Base-by-base conservation (phyloP, 2,329 filamentous ascomycete species). In the Chaetomium olivaceum region DNA sequence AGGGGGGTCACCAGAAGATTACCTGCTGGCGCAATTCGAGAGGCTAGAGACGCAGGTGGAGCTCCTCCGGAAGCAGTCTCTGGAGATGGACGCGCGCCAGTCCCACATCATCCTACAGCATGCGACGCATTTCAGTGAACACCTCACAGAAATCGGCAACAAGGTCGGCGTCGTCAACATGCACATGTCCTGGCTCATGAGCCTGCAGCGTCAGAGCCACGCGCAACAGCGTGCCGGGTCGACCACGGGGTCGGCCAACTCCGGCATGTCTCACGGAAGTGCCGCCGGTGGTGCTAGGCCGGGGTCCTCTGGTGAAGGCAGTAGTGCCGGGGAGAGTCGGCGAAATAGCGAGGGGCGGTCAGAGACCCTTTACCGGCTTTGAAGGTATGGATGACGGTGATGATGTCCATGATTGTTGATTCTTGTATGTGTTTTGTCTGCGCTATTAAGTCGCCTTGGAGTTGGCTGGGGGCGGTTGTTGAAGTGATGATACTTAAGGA, bases 71-170 rank as follows among this genome's bases (percentile, higher is more conserved):
- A 82, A 85, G 63, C 82, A 82, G 51, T 71, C 88, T 46, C 83
- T 82, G 23, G 85, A 87, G 65, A 79, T 87, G 58, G 86, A 88
- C 71, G 83, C 83, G 3, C 82, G 85, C 58, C 85, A 88, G 72
- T 85, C 82, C 36, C 83, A 87, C 75, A 83, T 85, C 80, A 80
- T 87, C 9, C 80, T 88, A 72, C 88, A 87, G 70, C 85, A 88
- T 73, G 83, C 85, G 5, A 81, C 87, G 71, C 85, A 83, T 8
- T 82, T 89, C 67, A 85, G 86, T 64, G 85, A 89, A 65, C 85
- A 88, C 74, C 80, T 89, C n/a, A 81, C 83, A 4, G 86, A 89
- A 73, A 77, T 87, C 51, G 79, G 82, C 52, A 86, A 82, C 75
- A 86, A 82, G 69, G 77, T 86, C 66, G 85, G 84, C 59, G 83